Evolutionary conservation across 768 basidiomycete species (phyloP).

Genomic region (Mycena metata): DNA sequence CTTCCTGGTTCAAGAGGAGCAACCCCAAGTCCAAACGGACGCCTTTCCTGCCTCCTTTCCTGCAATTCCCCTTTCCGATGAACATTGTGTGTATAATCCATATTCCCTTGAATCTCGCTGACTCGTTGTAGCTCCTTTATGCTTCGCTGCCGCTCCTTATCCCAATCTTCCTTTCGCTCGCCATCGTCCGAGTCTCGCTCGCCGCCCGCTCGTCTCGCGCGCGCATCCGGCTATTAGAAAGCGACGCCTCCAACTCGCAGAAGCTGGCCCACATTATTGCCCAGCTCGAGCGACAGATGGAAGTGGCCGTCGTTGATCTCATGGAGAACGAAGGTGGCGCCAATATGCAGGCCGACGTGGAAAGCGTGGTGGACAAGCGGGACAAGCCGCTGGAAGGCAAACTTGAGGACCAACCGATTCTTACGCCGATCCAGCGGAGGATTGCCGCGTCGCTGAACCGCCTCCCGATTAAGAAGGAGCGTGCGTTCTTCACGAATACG

Average conservation of each 20-base stretch:
- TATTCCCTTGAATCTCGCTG: constrained; percentile 5
- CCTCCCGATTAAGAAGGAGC: constrained; percentile 80
- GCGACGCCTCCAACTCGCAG: constrained; percentile 60
- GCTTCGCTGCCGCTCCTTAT: constrained; percentile 73
- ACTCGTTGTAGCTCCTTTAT: constrained; percentile 61
- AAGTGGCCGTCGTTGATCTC: constrained; percentile 71
- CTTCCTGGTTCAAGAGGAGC: constrained; percentile 61
- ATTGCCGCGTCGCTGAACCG: constrained; percentile 74
- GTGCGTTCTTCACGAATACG: constrained; percentile 71
- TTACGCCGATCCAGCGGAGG: constrained; percentile 69
- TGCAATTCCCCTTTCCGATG: constrained; percentile 74
- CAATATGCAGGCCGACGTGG: constrained; percentile 28
- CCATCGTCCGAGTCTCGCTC: constrained; percentile 68
- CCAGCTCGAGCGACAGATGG: constrained; percentile 71
- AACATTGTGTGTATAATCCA: constrained; percentile 69
- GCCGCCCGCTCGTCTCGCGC: constrained; percentile 71
- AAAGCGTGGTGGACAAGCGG: constrained; percentile 7
- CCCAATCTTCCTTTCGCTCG: constrained; percentile 68
- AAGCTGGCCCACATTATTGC: constrained; percentile 71
- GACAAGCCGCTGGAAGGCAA: background rate
- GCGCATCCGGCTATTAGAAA: constrained; percentile 76
- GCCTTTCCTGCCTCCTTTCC: constrained; percentile 69
- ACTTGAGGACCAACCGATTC: constrained; percentile 54
- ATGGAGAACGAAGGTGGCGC: constrained; percentile 59
- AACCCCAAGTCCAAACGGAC: constrained; percentile 52